These are phyloP conservation scores for Dictyostelium citrinum DNA, from an alignment of 78 protist species.

Conservation along the genomic window DNA sequence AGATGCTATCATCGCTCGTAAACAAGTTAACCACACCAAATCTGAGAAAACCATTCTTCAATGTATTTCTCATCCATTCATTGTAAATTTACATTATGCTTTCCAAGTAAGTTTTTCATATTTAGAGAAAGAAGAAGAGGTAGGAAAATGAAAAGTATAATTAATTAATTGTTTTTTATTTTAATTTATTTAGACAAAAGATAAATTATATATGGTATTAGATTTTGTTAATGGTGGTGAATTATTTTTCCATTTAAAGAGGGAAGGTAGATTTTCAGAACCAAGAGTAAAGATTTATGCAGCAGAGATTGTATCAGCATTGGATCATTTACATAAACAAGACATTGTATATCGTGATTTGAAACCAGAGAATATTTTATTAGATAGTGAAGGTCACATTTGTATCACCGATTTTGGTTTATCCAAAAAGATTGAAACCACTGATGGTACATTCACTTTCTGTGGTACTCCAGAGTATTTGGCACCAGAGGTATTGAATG, in stretches of 20 bases:
- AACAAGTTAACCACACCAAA: constrained; percentile 91
- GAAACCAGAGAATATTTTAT: constrained; percentile 98
- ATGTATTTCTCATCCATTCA: constrained; percentile 89
- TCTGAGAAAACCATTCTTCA: constrained; percentile 92
- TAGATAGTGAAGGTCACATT: constrained; percentile 95
- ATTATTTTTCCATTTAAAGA: constrained; percentile 91
- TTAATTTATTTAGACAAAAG: constrained; percentile 82
- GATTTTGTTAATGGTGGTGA: constrained; percentile 92
- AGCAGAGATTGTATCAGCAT: constrained; percentile 90
- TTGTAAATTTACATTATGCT: constrained; percentile 93
- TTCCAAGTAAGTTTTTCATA: constrained; percentile 95
- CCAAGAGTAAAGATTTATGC: constrained; percentile 90
- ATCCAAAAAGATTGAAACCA: constrained; percentile 87
- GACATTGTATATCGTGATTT: constrained; percentile 95
- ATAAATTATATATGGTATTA: constrained; percentile 87
- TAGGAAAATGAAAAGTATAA: too few relatives aligned
- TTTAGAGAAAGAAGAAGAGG: too few relatives aligned
- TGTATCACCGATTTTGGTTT: constrained; percentile 98
- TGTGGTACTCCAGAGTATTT: constrained; percentile 99
- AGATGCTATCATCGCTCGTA: constrained; percentile 83
- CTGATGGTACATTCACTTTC: constrained; percentile 89
- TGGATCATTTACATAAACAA: constrained; percentile 87
- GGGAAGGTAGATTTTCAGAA: constrained; percentile 85
- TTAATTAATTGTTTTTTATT: constrained; percentile 83
- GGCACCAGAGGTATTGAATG: constrained; percentile 92